Conservation (phyloP, 257 asterid species). For the Plantago ovata region DNA sequence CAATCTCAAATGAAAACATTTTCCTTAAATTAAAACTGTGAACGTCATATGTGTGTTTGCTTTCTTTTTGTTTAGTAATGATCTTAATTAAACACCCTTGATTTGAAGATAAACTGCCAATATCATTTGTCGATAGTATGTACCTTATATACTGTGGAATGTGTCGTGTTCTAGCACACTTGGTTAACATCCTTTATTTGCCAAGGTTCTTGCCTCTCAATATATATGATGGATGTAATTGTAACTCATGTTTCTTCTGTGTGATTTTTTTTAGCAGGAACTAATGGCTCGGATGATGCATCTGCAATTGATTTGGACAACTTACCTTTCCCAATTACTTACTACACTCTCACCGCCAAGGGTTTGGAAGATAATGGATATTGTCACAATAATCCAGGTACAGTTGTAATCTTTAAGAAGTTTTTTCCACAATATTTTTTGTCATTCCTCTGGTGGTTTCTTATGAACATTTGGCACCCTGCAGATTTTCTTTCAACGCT, state of each 20-base stretch:
- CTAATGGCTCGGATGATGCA: conserved; percentile 25
- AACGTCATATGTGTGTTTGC: too few relatives aligned
- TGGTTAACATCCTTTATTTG: too few relatives aligned
- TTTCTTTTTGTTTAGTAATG: neutral
- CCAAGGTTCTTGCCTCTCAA: neutral
- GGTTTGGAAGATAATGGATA: conserved; percentile 91
- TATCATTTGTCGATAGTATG: too few relatives aligned
- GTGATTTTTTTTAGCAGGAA: conserved; percentile 32
- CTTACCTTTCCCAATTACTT: conserved; percentile 71
- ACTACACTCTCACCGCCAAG: conserved; percentile 74
- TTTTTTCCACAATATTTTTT: neutral
- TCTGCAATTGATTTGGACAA: conserved; percentile 39
- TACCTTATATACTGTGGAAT: too few relatives aligned
- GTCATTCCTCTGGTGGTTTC: conserved; percentile 11
- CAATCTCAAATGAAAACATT: too few relatives aligned
- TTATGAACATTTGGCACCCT: conserved; percentile 19
- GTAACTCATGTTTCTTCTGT: conserved; percentile 15
- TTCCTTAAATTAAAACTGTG: too few relatives aligned
- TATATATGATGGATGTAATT: conserved; percentile 1
- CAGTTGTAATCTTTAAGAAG: conserved; percentile 17
- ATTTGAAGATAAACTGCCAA: too few relatives aligned
- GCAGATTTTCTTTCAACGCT: conserved; percentile 72
- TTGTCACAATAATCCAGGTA: conserved; percentile 59
- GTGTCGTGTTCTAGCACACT: too few relatives aligned
- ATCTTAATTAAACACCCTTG: neutral